Percentiles rank a stretch among this genome's conserved stretches.
Evolutionary conservation across 768 basidiomycete species (phyloP).

Genomic region (Tricholoma flavovirens): DNA sequence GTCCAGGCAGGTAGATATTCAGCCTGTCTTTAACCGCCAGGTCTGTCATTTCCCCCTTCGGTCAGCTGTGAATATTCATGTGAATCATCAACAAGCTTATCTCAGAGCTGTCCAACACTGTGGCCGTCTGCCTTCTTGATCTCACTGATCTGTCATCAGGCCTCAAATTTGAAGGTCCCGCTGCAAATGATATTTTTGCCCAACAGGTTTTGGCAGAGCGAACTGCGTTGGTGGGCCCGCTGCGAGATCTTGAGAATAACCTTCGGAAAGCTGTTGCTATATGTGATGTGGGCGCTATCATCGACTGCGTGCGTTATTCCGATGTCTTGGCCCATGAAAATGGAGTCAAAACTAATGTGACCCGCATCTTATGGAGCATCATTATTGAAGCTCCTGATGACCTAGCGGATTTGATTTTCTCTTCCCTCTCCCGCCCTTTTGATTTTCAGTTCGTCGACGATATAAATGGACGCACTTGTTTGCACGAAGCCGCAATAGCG

Average conservation of each 20-base stretch:
- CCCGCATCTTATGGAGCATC: constrained; percentile 93
- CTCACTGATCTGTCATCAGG: constrained; percentile 71
- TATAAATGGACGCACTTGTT: constrained; percentile 91
- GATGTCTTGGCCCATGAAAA: constrained; percentile 57
- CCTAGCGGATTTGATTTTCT: constrained; percentile 70
- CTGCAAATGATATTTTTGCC: constrained; percentile 69
- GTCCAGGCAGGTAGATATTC: constrained; percentile 95
- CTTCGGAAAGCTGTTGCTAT: constrained; percentile 71
- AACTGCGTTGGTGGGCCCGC: constrained; percentile 59
- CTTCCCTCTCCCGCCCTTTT: constrained; percentile 61
- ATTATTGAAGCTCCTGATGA: constrained; percentile 72
- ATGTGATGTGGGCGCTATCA: constrained; percentile 53
- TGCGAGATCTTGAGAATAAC: constrained; percentile 85
- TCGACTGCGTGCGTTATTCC: constrained; percentile 67
- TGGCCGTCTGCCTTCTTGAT: constrained; percentile 76
- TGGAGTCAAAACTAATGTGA: constrained; percentile 62
- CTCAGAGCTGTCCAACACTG: constrained; percentile 89
- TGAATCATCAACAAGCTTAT: constrained; percentile 59
- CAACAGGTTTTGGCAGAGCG: constrained; percentile 67
- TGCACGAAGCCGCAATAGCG: constrained; percentile 89
- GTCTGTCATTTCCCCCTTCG: constrained; percentile 33
- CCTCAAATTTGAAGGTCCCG: constrained; percentile 72
- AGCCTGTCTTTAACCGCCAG: constrained; percentile 95
- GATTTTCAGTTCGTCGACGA: constrained; percentile 93
- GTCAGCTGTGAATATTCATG: constrained; percentile 5